Evolutionary conservation across 306 rosid species (phyloP).

Genomic region (Geum urbanum): DNA sequence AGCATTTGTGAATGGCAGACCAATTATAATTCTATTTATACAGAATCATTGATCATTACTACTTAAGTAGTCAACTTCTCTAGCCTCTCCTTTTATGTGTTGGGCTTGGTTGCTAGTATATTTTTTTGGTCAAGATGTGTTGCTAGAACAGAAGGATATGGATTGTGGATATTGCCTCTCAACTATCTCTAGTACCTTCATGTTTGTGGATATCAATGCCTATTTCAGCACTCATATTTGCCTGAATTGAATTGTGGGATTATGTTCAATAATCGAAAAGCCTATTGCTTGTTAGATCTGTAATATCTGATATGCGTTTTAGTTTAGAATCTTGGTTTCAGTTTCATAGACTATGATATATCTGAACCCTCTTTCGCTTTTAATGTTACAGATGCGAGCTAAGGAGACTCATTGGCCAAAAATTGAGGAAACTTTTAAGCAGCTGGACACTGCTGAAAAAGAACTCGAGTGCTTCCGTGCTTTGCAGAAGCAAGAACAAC

Average conservation of each 20-base stretch:
- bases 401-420: slow-evolving; percentile 79
- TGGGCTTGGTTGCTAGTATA: too few species aligned
- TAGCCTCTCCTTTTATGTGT: too few species aligned
- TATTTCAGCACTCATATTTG: background rate
- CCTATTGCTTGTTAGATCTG: background rate
- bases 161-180: background rate
- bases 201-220: background rate
- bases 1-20: background rate
- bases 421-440: slow-evolving; percentile 81
- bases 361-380: slow-evolving; percentile 16
- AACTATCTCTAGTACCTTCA: background rate
- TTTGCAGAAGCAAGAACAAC: slow-evolving; percentile 75
- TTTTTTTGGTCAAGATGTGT: too few species aligned
- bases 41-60: too few species aligned
- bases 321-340: background rate
- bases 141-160: background rate
- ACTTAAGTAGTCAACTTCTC: too few species aligned
- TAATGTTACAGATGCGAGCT: slow-evolving; percentile 55
- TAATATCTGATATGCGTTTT: background rate
- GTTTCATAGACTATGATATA: too few species aligned
- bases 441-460: slow-evolving; percentile 77
- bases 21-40: too few species aligned
- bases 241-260: background rate
- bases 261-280: background rate
- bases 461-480: slow-evolving; percentile 87